Conservation (phyloP, 2,329 filamentous ascomycete species). For the Cladosporium sphaerospermum region DNA sequence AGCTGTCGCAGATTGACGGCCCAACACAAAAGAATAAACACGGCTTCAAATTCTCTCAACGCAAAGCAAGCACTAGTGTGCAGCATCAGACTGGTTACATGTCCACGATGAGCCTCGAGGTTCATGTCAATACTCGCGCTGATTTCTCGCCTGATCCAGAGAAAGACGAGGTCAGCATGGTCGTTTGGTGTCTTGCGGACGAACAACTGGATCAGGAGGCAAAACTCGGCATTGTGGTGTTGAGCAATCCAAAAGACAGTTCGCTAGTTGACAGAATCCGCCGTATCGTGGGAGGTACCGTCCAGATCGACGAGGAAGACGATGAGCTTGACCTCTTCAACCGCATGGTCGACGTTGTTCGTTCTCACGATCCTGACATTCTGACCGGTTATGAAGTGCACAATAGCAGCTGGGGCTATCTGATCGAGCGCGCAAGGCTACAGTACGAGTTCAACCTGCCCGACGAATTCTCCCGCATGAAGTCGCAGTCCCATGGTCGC, state of each 20-base stretch:
- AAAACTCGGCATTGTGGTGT: constrained; percentile 64
- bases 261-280: constrained; percentile 55
- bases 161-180: constrained; percentile 76
- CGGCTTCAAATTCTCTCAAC: constrained; percentile 81
- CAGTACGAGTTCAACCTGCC: constrained; percentile 89
- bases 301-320: constrained; percentile 66
- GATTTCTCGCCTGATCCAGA: constrained; percentile 81
- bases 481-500: constrained; percentile 70
- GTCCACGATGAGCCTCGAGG: constrained; percentile 90
- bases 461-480: constrained; percentile 86
- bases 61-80: constrained; percentile 65
- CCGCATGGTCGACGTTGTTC: constrained; percentile 79
- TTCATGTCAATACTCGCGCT: constrained; percentile 83
- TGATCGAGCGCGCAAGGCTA: constrained; percentile 79
- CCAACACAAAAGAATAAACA: constrained; percentile 76
- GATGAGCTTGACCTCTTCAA: constrained; percentile 81
- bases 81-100: constrained; percentile 87
- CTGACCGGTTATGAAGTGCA: constrained; percentile 94
- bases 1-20: constrained; percentile 78
- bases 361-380: constrained; percentile 80
- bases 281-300: constrained; percentile 46
- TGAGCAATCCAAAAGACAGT: constrained; percentile 50
- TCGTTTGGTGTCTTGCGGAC: constrained; percentile 73
- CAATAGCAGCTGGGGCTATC: constrained; percentile 87
- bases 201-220: constrained; percentile 64